Conservation (phyloP, 2,329 filamentous ascomycete genomes). For the Dothistroma pini region DNA sequence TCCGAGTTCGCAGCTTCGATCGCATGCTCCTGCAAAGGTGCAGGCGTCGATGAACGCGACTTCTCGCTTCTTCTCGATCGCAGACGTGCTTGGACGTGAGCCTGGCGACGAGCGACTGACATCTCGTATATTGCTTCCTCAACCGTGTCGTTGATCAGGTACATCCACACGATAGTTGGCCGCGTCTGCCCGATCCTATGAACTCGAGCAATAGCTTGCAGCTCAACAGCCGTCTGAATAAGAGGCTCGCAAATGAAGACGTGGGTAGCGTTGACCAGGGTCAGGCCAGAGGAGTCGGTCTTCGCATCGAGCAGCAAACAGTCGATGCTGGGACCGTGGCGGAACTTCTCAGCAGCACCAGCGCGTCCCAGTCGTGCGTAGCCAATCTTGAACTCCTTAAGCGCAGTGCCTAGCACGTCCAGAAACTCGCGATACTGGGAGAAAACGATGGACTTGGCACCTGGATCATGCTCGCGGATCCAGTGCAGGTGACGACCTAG, state of each 20-base stretch:
- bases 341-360: constrained; percentile 71
- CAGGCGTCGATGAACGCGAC: constrained; percentile 31
- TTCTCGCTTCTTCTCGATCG: constrained; percentile 25
- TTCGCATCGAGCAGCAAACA: constrained; percentile 88
- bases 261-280: constrained; percentile 87
- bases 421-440: constrained; percentile 86
- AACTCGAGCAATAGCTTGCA: constrained; percentile 92
- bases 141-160: constrained; percentile 84
- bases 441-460: constrained; percentile 90
- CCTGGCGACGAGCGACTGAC: constrained; percentile 72
- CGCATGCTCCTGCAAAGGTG: constrained; percentile 47
- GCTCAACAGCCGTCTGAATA: constrained; percentile 86
- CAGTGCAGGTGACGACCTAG: constrained; percentile 71
- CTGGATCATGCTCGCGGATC: constrained; percentile 78
- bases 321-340: constrained; percentile 67
- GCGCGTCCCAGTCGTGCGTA: constrained; percentile 65
- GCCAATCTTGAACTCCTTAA: constrained; percentile 68
- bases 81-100: constrained; percentile 59
- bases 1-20: constrained; percentile 81
- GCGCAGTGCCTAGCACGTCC: constrained; percentile 65
- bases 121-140: constrained; percentile 90
- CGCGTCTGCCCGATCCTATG: constrained; percentile 89
- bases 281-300: constrained; percentile 82
- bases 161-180: constrained; percentile 91
- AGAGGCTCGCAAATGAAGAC: constrained; percentile 93